A percentile compares a stretch with the other conserved stretches of the same genome.
Conservation (phyloP, 2,329 filamentous ascomycete genomes). For the Neurospora crassa region DNA sequence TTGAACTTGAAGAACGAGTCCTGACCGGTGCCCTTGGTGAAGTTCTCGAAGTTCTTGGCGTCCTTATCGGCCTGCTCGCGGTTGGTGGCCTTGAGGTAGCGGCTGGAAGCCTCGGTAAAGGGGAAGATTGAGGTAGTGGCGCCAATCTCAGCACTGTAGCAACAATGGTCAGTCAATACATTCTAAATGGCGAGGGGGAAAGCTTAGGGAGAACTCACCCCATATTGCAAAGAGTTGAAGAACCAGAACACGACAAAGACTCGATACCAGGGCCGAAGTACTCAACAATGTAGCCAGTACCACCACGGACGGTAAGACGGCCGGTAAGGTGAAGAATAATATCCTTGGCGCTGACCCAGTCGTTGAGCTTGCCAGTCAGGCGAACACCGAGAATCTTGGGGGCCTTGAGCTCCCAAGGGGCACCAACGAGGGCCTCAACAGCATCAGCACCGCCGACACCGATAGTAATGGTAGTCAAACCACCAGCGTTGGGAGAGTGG, state of each 20-base stretch:
- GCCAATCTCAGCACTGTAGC: conserved; percentile 60
- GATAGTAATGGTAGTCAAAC: conserved; percentile 86
- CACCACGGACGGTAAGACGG: conserved; percentile 81
- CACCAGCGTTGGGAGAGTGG: conserved; percentile 95
- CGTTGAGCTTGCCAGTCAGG: conserved; percentile 72
- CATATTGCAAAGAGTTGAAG: conserved; percentile 54
- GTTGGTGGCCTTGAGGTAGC: conserved; percentile 81
- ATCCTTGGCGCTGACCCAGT: conserved; percentile 93
- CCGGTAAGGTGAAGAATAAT: conserved; percentile 87
- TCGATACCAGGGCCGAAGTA: conserved; percentile 90
- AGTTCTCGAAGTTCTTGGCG: conserved; percentile 50
- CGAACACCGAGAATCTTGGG: conserved; percentile 82
- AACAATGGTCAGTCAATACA: not conserved
- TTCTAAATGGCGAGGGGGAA: not conserved
- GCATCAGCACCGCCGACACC: conserved; percentile 96
- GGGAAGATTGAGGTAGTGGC: conserved; percentile 96
- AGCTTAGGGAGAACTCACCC: conserved; percentile 28
- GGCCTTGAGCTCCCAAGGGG: conserved; percentile 95
- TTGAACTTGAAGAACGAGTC: conserved; percentile 54
- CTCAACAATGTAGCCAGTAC: conserved; percentile 90
- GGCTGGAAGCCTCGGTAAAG: conserved; percentile 72
- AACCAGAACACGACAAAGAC: too few species aligned
- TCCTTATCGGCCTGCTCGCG: conserved; percentile 60
- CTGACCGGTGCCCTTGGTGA: conserved; percentile 32
- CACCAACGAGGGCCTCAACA: conserved; percentile 90